Evolutionary conservation across 768 basidiomycete species (phyloP), one percentile per base, ranked within the genome.

Genomic region (Tephrocybe sp.): DNA sequence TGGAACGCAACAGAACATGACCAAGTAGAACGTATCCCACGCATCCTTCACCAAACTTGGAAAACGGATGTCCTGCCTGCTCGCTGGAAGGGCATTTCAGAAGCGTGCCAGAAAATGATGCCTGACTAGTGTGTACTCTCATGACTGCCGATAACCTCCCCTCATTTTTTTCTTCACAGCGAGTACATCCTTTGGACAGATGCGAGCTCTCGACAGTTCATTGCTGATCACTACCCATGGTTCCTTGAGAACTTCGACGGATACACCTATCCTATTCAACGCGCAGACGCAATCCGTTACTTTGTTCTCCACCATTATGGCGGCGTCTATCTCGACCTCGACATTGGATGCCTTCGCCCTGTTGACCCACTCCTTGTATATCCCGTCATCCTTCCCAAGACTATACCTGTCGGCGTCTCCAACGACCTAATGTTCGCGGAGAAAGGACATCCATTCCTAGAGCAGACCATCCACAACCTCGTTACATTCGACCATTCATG

Each of bases 161-260:
- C 50, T 52, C 18, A 48, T 30, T 46, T 38, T 61, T 38, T 56
- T 48, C 8, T 34, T 21, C 52, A 16, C 66, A 97, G 94, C 65
- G 84, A 97, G 65, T 97, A 97, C 75, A 94, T 84, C 76, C 78
- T 99, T 10, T 99, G 97, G 97, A 97, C 97, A 12, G 97, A 99
- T 66, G 88, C 83, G 7, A 73, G 78, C 53, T 91, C 97, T 13
- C 84, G 93, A 56, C 79, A 88, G 57, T 98, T 99, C 69, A 91
- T 99, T 59, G 85, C 87, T 15, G 70, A 82, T 51, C 68, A 91
- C 51, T 99, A 98, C 61, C 78, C 88, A 16, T 93, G 92, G 86
- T 97, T 97, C 70, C 79, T 99, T 42, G 82, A 90, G 59, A 95
- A 90, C 21, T 99, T 89, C 62, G 93, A 97, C 71, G 78, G 79